Conservation (phyloP, 129 eudicot species). For the Gnaphalium uliginosum region DNA sequence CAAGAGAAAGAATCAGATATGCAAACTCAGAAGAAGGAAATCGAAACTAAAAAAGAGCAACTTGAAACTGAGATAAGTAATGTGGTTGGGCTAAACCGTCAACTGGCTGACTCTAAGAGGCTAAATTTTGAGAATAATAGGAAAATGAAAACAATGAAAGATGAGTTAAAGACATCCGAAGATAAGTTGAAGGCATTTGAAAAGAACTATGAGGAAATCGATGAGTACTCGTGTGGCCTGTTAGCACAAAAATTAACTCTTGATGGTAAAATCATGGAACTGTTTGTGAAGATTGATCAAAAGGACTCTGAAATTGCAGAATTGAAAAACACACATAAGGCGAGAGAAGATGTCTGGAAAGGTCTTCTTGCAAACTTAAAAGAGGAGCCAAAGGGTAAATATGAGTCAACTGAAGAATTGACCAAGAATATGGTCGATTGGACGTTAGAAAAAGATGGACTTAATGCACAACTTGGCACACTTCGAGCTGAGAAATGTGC, state of each 20-base stretch:
- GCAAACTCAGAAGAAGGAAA: too few species aligned
- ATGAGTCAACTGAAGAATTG: constrained; percentile 8
- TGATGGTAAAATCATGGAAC: neutral
- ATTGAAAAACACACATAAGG: neutral
- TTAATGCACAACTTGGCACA: neutral
- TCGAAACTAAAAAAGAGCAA: too few species aligned
- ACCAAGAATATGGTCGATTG: constrained; percentile 19
- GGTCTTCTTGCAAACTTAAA: neutral
- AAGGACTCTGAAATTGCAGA: neutral
- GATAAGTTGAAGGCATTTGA: too few species aligned
- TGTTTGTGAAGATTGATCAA: neutral
- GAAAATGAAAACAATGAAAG: too few species aligned
- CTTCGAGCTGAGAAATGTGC: neutral
- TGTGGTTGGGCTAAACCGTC: too few species aligned
- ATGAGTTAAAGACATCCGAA: too few species aligned
- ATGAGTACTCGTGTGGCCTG: neutral
- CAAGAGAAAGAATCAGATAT: too few species aligned
- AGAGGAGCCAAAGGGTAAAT: neutral
- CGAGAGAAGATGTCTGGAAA: neutral
- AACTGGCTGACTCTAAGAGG: too few species aligned
- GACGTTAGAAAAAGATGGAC: neutral
- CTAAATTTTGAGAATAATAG: too few species aligned
- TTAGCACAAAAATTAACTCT: too few species aligned
- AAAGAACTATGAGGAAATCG: too few species aligned
- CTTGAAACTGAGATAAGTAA: too few species aligned